These are phyloP conservation scores for Brassica napus DNA, from an alignment of 345 rosid species.

Conservation along the genomic window DNA sequence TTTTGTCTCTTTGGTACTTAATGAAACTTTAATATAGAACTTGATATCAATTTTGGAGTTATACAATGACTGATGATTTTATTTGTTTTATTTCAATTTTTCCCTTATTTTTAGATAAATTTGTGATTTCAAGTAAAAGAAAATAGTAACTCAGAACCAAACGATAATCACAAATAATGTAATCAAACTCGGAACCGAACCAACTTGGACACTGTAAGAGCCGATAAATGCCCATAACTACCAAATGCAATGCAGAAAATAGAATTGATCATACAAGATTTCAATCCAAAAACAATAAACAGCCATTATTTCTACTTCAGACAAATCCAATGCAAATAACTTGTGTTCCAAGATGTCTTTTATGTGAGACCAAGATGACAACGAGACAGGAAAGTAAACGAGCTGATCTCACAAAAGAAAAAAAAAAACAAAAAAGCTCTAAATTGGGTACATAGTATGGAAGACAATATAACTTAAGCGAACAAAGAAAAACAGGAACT, in stretches of 20 bases:
- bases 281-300: background rate
- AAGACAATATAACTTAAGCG: conserved; percentile 17
- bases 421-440: conserved; percentile 3
- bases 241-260: background rate
- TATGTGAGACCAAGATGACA: conserved; percentile 24
- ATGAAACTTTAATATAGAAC: background rate
- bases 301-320: background rate
- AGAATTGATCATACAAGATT: conserved; percentile 12
- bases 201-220: background rate
- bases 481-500: background rate
- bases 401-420: background rate
- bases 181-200: background rate
- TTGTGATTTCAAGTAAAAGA: background rate
- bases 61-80: background rate
- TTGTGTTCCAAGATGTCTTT: conserved; percentile 18
- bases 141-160: background rate
- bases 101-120: background rate
- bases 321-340: conserved; percentile 28
- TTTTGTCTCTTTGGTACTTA: no score
- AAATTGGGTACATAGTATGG: conserved; percentile 30
- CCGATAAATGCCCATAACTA: background rate
- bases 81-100: background rate
- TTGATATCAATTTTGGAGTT: background rate
- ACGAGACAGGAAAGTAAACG: background rate
- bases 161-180: background rate